phyloP scores from a whole-genome alignment of 1,139 yeast genomes.

The Sugiyamaella sp. region DNA sequence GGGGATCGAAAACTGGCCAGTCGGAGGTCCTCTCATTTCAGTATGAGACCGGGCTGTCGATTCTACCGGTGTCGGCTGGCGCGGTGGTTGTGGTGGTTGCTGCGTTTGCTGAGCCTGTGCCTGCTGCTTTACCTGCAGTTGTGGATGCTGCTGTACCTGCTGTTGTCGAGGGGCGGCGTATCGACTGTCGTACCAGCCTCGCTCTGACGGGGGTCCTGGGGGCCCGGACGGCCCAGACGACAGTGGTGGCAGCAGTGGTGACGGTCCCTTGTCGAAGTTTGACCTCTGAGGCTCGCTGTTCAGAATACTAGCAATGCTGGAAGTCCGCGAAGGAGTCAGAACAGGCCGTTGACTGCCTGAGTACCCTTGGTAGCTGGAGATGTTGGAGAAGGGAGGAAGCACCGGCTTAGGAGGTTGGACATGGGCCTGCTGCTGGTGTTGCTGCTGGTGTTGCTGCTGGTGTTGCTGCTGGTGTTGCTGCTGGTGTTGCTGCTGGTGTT shows the following conservation, averaged over 20 bases:
- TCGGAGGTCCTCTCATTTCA: slow-evolving; percentile 12
- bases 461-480: slow-evolving; percentile 11
- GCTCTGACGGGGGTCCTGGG: slow-evolving; percentile 10
- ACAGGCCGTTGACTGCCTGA: slow-evolving; percentile 30
- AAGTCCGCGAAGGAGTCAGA: slow-evolving; percentile 28
- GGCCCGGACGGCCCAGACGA: no score
- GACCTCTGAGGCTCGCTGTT: slow-evolving; percentile 24
- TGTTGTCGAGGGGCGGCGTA: no score
- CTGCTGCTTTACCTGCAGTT: slow-evolving; percentile 1
- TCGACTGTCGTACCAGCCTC: slow-evolving; percentile 15
- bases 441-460: slow-evolving; percentile 2
- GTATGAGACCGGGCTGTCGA: no score
- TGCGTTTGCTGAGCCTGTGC: neutral
- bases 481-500: slow-evolving; percentile 3
- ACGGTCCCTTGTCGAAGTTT: slow-evolving; percentile 18
- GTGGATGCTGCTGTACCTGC: slow-evolving; percentile 11
- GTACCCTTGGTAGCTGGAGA: slow-evolving; percentile 20
- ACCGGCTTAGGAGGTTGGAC: slow-evolving; percentile 11
- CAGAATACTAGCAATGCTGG: slow-evolving; percentile 30
- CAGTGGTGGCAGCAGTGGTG: slow-evolving; percentile 20
- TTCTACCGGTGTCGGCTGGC: neutral
- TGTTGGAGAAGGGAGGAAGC: slow-evolving; percentile 13
- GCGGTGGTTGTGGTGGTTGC: slow-evolving; percentile 15
- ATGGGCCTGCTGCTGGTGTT: neutral
- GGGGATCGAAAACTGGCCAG: slow-evolving; percentile 13